Evolutionary conservation across 805 yeast genomes (phyloP).

Genomic region (Debaryomyces hansenii): DNA sequence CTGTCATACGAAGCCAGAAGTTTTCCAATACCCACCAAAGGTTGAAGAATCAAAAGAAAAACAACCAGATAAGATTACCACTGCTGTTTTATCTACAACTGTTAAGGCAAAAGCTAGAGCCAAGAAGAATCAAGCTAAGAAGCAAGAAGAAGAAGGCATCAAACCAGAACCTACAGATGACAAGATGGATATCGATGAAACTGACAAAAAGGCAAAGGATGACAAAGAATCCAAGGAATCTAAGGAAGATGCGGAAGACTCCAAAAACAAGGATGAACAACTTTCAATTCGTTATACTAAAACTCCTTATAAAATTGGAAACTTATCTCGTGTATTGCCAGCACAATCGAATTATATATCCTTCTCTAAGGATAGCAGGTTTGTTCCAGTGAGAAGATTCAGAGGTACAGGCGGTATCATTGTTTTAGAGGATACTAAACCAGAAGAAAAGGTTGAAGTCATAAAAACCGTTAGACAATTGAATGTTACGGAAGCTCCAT

Average conservation of each 20-base stretch:
- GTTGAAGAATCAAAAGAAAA: conserved; percentile 75
- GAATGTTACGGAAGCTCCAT: conserved; percentile 70
- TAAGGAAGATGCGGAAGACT: conserved; percentile 35
- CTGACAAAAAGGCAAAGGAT: conserved; percentile 12
- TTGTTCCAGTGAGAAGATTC: conserved; percentile 78
- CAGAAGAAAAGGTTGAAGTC: conserved; percentile 58
- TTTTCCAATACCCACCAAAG: conserved; percentile 89
- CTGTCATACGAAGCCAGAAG: conserved; percentile 77
- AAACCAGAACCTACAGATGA: conserved; percentile 36
- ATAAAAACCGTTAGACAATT: conserved; percentile 85
- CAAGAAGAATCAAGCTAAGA: conserved; percentile 55
- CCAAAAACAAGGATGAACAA: conserved; percentile 23
- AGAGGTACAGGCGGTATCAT: conserved; percentile 70
- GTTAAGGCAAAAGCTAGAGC: conserved; percentile 93
- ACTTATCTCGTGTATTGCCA: conserved; percentile 87
- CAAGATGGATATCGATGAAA: conserved; percentile 43
- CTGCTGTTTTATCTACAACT: conserved; percentile 94
- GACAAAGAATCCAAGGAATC: conserved; percentile 12
- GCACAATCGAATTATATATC: conserved; percentile 82
- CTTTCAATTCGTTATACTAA: conserved; percentile 54
- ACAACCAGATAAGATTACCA: conserved; percentile 83
- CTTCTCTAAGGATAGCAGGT: conserved; percentile 72
- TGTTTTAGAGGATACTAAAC: conserved; percentile 63
- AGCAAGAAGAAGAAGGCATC: conserved; percentile 53
- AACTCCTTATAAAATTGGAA: conserved; percentile 68